A percentile compares a stretch with the other conserved stretches of the same genome.
phyloP scores from a whole-genome alignment of 192 early-diverging fungal genomes.

The Linnemannia schmuckeri region DNA sequence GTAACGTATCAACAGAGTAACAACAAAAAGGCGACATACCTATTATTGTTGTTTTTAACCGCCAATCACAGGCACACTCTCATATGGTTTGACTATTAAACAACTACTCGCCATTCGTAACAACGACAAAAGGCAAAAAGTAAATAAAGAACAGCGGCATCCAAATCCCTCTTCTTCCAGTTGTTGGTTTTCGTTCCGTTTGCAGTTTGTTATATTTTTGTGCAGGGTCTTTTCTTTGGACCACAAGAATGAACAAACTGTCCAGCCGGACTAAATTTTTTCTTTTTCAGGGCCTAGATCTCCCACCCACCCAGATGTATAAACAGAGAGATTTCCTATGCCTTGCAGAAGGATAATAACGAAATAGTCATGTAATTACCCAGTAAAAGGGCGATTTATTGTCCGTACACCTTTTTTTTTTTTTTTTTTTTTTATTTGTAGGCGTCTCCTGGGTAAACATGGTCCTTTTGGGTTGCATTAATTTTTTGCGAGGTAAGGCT shows the following conservation, averaged over 20 bases:
- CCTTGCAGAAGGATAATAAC: not conserved
- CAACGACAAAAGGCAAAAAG: too few species aligned
- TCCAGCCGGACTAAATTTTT: not conserved
- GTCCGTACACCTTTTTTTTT: not conserved
- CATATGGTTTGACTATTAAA: not conserved
- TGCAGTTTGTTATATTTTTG: too few species aligned
- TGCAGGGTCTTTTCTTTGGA: too few species aligned
- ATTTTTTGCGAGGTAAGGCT: too few species aligned
- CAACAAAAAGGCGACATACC: not conserved
- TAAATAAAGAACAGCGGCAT: too few species aligned
- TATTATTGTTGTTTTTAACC: not conserved
- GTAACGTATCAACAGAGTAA: not conserved
- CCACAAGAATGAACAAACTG: not conserved
- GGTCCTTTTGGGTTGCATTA: not conserved
- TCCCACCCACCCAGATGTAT: too few species aligned
- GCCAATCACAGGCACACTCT: not conserved
- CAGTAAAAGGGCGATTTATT: not conserved
- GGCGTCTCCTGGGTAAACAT: not conserved
- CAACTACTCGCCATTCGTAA: too few species aligned
- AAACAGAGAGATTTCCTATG: not conserved
- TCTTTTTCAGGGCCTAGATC: conserved; percentile 5
- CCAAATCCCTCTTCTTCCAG: too few species aligned
- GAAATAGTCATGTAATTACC: not conserved
- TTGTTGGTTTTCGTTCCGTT: too few species aligned
- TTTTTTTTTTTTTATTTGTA: not conserved